A percentile compares a stretch with the other conserved stretches of the same genome.
Conservation (phyloP, 257 asterid species). For the Penstemon newberryi region DNA sequence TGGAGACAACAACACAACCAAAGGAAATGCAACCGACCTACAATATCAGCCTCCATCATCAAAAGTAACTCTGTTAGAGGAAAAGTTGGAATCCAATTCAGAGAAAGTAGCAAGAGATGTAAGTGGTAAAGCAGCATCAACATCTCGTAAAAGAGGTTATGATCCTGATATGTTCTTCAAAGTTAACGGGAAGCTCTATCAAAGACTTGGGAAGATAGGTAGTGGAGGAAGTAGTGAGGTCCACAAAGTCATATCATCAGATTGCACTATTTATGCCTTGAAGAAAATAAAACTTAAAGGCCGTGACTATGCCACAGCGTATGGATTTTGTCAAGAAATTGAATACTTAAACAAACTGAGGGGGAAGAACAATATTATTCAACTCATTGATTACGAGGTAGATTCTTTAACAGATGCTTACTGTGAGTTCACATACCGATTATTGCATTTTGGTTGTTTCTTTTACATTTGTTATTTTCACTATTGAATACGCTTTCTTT, state of each 20-base stretch:
- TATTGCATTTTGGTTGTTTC: background rate
- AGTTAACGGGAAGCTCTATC: slow-evolving; percentile 94
- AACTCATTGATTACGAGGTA: slow-evolving; percentile 93
- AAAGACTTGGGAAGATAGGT: slow-evolving; percentile 97
- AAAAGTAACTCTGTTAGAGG: slow-evolving; percentile 42
- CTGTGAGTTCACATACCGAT: slow-evolving; percentile 18
- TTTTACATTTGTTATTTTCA: background rate
- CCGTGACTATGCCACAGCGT: slow-evolving; percentile 95
- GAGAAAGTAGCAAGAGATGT: slow-evolving; percentile 62
- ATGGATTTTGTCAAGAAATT: slow-evolving; percentile 96
- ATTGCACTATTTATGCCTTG: slow-evolving; percentile 85
- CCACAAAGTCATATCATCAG: slow-evolving; percentile 96
- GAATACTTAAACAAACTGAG: slow-evolving; percentile 71
- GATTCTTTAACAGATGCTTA: slow-evolving; percentile 25
- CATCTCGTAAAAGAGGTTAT: slow-evolving; percentile 76
- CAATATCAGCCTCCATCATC: slow-evolving; percentile 49
- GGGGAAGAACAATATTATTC: slow-evolving; percentile 89
- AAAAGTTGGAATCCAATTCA: slow-evolving; percentile 52
- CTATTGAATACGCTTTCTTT: background rate
- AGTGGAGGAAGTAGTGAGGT: slow-evolving; percentile 99
- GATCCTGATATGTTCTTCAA: slow-evolving; percentile 89
- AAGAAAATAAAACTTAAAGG: slow-evolving; percentile 96
- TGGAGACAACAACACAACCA: slow-evolving; percentile 39
- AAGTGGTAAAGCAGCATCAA: slow-evolving; percentile 59
- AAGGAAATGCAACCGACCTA: slow-evolving; percentile 38